Evolutionary conservation across 768 basidiomycete species (phyloP), one percentile per base, ranked within the genome.

Genomic region (Russula sp.): DNA sequence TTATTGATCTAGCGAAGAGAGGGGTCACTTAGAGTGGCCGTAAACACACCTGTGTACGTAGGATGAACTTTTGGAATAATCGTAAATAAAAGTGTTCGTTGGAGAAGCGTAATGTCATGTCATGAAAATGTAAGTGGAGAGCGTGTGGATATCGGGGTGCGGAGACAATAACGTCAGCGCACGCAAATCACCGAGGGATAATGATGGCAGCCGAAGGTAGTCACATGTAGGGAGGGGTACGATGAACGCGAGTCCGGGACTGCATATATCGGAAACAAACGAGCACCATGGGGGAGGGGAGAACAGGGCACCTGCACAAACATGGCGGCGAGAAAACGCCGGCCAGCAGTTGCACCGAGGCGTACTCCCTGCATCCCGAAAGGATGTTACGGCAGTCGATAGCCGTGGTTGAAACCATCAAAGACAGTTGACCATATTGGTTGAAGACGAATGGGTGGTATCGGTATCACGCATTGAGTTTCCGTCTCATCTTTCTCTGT

Each of bases 401-500:
- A 61, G 59, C 64, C 64, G 64, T 61, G 64, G 64, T 65, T 55
- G 50, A 57, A 65, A 60, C 64, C 59, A 34, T 59, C 18, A 52
- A 13, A 28, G 49, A 50, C 14, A 26, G 40, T 49, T 59, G 66
- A 67, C 64, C 5, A 14, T 59, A 58, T 61, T 49, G 48, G 40
- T 10, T 56, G 18, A 46, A 28, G 50, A 20, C 36, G 16, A 10
- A 11, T 30, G 3, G 38, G 16, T 14, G 13, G 28, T 3, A 40
- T 51, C 8, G 20, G 22, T 1, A 42, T 58, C 44, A 70, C 18
- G 69, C 66, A 26, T 60, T 56, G 24, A 70, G 56, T 26, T 69
- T 70, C 50, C 75, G 73, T 56, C 67, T 67, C 24, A 77, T 69
- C 64, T 74, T 66, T 51, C 79, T 78, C 64, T 80, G 79, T 22